Conservation (phyloP, 805 yeast species). For the Metschnikowia amazonensis region DNA sequence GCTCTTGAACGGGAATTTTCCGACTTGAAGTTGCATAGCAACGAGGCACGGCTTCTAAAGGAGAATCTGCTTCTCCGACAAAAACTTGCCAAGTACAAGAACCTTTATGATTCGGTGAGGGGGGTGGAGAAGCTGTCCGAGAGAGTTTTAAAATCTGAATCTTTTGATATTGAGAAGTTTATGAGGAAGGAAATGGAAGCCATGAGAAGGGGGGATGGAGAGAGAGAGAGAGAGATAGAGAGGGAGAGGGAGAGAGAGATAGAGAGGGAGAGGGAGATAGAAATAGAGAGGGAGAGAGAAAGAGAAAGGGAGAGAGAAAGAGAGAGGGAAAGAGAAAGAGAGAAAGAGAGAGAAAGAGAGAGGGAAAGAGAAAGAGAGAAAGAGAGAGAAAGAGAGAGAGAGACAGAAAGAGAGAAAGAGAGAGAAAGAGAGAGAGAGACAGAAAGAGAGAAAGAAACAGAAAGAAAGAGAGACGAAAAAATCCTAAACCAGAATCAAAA, state of each 20-base stretch:
- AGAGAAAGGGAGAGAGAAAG: background rate
- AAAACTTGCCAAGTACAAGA: conserved; percentile 34
- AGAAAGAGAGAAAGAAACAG: too few relatives aligned
- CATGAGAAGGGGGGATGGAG: background rate
- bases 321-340: background rate
- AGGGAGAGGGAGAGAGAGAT: too few relatives aligned
- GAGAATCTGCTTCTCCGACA: conserved; percentile 32
- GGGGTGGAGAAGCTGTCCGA: background rate
- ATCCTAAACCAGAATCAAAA: too few relatives aligned
- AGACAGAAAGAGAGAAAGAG: too few relatives aligned
- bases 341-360: background rate
- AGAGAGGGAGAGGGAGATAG: too few relatives aligned
- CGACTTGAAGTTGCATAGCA: conserved; percentile 4
- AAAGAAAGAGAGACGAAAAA: too few relatives aligned
- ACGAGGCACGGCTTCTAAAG: conserved; percentile 18
- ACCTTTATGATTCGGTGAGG: conserved; percentile 22
- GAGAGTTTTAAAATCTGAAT: background rate
- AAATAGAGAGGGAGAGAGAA: background rate
- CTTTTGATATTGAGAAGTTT: background rate
- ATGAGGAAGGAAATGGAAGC: background rate
- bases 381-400: too few relatives aligned
- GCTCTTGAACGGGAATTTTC: conserved; percentile 7
- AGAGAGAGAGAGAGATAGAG: too few relatives aligned
- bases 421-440: too few relatives aligned
- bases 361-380: too few relatives aligned